Evolutionary conservation across 2,329 filamentous ascomycete species (phyloP).

Genomic region (Scytalidium lignicola): DNA sequence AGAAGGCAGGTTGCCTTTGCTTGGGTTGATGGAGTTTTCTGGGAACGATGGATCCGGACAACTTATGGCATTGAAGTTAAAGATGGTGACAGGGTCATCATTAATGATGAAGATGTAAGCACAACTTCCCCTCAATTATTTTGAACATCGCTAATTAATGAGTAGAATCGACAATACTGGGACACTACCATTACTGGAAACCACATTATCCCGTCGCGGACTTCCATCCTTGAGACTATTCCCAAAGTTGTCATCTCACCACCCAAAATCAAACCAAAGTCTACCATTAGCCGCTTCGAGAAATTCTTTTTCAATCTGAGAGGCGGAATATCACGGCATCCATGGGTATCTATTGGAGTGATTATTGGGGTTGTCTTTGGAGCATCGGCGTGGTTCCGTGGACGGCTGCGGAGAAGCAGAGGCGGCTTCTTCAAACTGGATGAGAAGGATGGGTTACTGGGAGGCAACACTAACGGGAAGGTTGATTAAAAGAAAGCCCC

Average conservation of each 20-base stretch:
- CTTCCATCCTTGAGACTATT: constrained; percentile 34
- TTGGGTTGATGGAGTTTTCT: constrained; percentile 95
- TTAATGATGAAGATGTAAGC: constrained; percentile 95
- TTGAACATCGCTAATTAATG: constrained; percentile 30
- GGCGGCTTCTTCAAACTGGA: constrained; percentile 59
- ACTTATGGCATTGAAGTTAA: constrained; percentile 88
- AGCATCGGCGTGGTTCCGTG: constrained; percentile 47
- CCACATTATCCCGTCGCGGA: constrained; percentile 78
- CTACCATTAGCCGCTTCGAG: constrained; percentile 67
- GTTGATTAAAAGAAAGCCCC: constrained; percentile 34
- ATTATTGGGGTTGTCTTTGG: constrained; percentile 52
- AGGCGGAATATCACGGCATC: constrained; percentile 53
- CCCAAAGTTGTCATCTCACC: constrained; percentile 44
- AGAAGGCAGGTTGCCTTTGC: constrained; percentile 90
- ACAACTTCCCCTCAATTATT: neutral
- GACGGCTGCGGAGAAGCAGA: constrained; percentile 47
- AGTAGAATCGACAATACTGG: constrained; percentile 88
- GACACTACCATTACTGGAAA: constrained; percentile 86
- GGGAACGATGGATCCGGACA: constrained; percentile 94
- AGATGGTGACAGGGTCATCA: constrained; percentile 86
- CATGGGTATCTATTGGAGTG: constrained; percentile 52
- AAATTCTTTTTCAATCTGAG: constrained; percentile 66
- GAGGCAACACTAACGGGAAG: constrained; percentile 46
- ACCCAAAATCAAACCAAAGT: constrained; percentile 67
- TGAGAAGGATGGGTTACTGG: constrained; percentile 61